These are phyloP conservation scores for Eimeria acervulina DNA, from an alignment of 169 alveolate genomes.

Conservation along the genomic window DNA sequence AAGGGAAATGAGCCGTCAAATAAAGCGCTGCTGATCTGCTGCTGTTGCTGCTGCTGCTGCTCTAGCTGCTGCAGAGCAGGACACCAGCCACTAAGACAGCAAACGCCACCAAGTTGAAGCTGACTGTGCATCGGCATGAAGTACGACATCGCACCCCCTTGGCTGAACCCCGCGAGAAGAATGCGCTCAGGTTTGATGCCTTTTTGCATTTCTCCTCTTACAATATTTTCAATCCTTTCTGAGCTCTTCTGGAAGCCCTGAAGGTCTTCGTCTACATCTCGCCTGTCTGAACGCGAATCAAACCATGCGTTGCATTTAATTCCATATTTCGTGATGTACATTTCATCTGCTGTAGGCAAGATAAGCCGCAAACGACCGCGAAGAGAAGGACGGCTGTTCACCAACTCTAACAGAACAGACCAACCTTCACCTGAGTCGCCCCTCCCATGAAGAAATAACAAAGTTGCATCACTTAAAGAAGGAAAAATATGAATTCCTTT, in stretches of 20 bases:
- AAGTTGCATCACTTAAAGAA: neutral
- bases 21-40: too few relatives aligned
- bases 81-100: constrained; percentile 72
- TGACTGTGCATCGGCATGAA: neutral
- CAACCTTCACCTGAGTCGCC: constrained; percentile 82
- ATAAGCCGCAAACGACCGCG: constrained; percentile 12
- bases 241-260: constrained; percentile 26
- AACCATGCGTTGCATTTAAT: constrained; percentile 53
- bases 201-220: constrained; percentile 42
- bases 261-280: constrained; percentile 46
- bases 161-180: constrained; percentile 79
- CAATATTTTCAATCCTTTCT: constrained; percentile 33
- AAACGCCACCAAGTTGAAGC: constrained; percentile 7
- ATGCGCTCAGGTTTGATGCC: constrained; percentile 27
- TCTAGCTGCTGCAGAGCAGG: constrained; percentile 25
- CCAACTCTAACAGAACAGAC: neutral
- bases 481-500: constrained; percentile 31
- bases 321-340: neutral
- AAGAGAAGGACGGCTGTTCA: neutral
- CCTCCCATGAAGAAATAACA: constrained; percentile 68
- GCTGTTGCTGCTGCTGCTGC: too few relatives aligned
- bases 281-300: neutral
- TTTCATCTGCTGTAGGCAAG: constrained; percentile 79
- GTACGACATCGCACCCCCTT: constrained; percentile 82
- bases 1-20: neutral